phyloP scores from a whole-genome alignment of 2,329 filamentous ascomycete species.

The Colletotrichum paranaense region DNA sequence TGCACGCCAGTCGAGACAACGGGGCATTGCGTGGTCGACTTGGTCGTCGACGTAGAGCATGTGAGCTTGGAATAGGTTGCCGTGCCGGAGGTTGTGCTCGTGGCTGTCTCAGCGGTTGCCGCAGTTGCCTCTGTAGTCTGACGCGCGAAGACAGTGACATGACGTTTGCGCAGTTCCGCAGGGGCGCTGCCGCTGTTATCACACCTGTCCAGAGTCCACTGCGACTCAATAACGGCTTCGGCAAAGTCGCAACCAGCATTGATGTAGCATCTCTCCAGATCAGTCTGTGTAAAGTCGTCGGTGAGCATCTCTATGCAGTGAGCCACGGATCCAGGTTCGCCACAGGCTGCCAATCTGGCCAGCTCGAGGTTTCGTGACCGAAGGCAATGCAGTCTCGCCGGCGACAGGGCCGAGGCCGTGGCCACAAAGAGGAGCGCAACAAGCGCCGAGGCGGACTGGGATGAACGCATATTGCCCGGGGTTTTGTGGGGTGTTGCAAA shows the following conservation, averaged over 20 bases:
- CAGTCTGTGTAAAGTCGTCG: conserved; percentile 41
- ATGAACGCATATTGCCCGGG: conserved; percentile 27
- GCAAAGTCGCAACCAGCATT: conserved; percentile 48
- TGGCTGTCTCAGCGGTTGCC: background rate
- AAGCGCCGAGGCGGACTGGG: conserved; percentile 25
- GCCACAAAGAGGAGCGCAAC: conserved; percentile 40
- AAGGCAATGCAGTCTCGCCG: conserved; percentile 51
- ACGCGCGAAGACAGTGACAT: conserved; percentile 23
- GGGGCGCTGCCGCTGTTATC: conserved; percentile 26
- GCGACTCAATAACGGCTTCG: conserved; percentile 45
- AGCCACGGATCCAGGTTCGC: conserved; percentile 52
- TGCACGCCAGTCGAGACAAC: conserved; percentile 48
- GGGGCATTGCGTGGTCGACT: conserved; percentile 50
- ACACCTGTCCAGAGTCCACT: conserved; percentile 46
- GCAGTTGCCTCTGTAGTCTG: conserved; percentile 35
- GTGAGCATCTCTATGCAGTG: conserved; percentile 54
- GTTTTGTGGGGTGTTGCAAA: conserved; percentile 19
- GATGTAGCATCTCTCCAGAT: conserved; percentile 52
- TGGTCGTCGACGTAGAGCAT: conserved; percentile 48
- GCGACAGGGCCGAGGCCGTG: conserved; percentile 44
- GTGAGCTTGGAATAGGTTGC: background rate
- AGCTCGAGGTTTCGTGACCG: conserved; percentile 50
- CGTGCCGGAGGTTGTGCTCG: conserved; percentile 37
- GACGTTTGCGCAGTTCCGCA: conserved; percentile 36
- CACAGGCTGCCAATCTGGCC: conserved; percentile 55